Base-by-base conservation (phyloP, 495 filamentous ascomycete genomes). In the Daldinia loculata region DNA sequence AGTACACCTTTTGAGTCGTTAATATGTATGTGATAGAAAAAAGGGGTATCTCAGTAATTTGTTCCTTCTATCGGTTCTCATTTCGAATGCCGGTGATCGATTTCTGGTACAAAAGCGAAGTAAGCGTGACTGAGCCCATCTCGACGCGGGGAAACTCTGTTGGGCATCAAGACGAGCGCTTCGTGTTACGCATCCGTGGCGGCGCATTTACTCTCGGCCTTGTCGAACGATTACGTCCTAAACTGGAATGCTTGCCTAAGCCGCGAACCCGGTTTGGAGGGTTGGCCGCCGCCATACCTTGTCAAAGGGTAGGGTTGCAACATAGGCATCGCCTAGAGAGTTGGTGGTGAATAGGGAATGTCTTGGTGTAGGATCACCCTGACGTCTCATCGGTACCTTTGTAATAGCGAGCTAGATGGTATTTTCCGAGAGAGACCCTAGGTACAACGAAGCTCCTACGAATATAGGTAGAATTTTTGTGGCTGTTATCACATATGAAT, bases 221-320 rank as follows among this genome's bases (percentile, higher is more conserved):
- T 14, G 22, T 55, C 29, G 32, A n/a, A 7, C 34, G 27, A 4
- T 11, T 29, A 36, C 14, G 30, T 65, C 39, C n/a, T 56, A 32
- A 64, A 32, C 30, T 14, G 29, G 62, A 55, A 50, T 30, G 24
- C 26, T 55, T 45, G 7, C 39, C 59, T 58, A 30, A 56, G 41
- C 50, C 7, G 17, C 17, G 41, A 67, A 55, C 63, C 58, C 15
- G 57, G 69, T 57, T 48, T 67, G 32, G 29, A 27, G 34, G 17
- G 56, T 48, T 17, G 38, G 19, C 39, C 17, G 43, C 22, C 45
- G 36, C 48, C 29, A 52, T 50, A 27, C 53, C 51, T 41, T 32
- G 38, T 4, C 9, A 67, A 39, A 45, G 32, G 27, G 48, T 56
- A 56, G 60, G 64, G 60, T 63, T 45, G 60, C 55, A 48, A 12